phyloP scores from a whole-genome alignment of 2,329 filamentous ascomycete species.

The Coniosporium tulheliwenetii region DNA sequence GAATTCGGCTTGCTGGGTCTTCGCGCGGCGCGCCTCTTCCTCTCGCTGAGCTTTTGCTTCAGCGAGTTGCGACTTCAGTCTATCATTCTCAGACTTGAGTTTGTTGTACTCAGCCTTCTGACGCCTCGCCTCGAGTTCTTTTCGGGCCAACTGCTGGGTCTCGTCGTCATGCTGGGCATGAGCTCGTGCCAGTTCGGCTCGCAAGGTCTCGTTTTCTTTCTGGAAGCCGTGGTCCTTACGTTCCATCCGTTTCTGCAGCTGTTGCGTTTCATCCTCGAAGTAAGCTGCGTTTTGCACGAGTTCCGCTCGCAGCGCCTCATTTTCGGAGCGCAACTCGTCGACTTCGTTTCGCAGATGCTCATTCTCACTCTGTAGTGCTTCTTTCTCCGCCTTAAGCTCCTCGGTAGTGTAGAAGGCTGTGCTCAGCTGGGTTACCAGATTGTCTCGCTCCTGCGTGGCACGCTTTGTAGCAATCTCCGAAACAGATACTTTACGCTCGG shows the following conservation, averaged over 20 bases:
- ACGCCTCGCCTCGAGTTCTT: neutral
- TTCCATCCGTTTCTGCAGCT: constrained; percentile 14
- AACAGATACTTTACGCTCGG: constrained; percentile 45
- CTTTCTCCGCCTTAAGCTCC: constrained; percentile 30
- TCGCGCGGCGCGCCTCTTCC: constrained; percentile 3
- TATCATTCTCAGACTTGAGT: constrained; percentile 15
- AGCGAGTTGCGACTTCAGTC: constrained; percentile 21
- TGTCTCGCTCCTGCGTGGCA: constrained; percentile 47
- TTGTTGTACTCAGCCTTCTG: constrained; percentile 1
- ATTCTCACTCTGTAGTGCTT: constrained; percentile 19
- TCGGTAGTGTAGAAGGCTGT: constrained; percentile 44
- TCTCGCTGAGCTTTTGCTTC: constrained; percentile 18
- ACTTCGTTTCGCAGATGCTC: constrained; percentile 9
- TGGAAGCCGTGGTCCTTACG: neutral
- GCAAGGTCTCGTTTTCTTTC: constrained; percentile 22
- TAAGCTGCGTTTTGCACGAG: constrained; percentile 14
- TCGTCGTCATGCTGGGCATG: constrained; percentile 15
- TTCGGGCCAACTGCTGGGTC: constrained; percentile 2
- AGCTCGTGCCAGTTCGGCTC: constrained; percentile 19
- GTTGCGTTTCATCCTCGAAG: constrained; percentile 6
- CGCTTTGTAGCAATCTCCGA: constrained; percentile 48
- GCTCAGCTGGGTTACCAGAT: constrained; percentile 45
- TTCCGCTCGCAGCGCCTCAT: constrained; percentile 10
- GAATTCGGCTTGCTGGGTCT: neutral
- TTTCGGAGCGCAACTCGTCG: constrained; percentile 13